Evolutionary conservation across 2,329 filamentous ascomycete species (phyloP).

Genomic region (Hortaea sp.): DNA sequence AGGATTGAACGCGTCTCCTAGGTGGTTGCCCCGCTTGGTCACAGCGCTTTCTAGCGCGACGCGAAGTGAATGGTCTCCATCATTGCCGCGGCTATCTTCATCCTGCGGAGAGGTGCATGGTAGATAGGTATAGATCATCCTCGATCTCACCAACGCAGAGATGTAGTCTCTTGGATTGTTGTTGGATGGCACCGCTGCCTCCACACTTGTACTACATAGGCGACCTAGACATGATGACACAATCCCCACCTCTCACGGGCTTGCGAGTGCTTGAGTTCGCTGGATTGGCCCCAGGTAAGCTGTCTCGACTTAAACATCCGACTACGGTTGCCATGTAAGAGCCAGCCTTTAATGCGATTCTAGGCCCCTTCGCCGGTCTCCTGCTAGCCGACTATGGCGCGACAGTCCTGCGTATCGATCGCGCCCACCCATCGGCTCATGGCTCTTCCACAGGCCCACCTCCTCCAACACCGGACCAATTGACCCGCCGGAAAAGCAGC

Average conservation of each 20-base stretch:
- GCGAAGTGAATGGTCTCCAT: too few species aligned
- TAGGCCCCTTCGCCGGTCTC: slow-evolving; percentile 80
- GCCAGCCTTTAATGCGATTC: background rate
- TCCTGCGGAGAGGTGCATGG: too few species aligned
- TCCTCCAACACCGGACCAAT: slow-evolving; percentile 53
- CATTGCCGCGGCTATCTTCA: too few species aligned
- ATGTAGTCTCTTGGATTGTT: slow-evolving; percentile 1
- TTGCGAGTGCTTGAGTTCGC: slow-evolving; percentile 57
- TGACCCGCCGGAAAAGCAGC: slow-evolving; percentile 72
- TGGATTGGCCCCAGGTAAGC: slow-evolving; percentile 47
- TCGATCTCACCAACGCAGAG: too few species aligned
- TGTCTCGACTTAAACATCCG: background rate
- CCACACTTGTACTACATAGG: background rate
- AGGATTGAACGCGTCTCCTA: too few species aligned
- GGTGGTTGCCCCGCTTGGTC: too few species aligned
- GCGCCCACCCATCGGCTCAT: slow-evolving; percentile 35
- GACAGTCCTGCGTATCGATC: slow-evolving; percentile 77
- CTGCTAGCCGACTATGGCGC: slow-evolving; percentile 86
- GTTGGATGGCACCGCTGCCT: slow-evolving; percentile 5
- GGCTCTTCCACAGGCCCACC: slow-evolving; percentile 15
- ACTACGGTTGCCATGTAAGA: background rate
- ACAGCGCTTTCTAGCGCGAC: too few species aligned
- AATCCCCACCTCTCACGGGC: slow-evolving; percentile 43
- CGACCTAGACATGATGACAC: slow-evolving; percentile 10
- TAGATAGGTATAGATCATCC: too few species aligned